Conservation (phyloP, 2,329 filamentous ascomycete species). For the Thermomyces lanuginosus region DNA sequence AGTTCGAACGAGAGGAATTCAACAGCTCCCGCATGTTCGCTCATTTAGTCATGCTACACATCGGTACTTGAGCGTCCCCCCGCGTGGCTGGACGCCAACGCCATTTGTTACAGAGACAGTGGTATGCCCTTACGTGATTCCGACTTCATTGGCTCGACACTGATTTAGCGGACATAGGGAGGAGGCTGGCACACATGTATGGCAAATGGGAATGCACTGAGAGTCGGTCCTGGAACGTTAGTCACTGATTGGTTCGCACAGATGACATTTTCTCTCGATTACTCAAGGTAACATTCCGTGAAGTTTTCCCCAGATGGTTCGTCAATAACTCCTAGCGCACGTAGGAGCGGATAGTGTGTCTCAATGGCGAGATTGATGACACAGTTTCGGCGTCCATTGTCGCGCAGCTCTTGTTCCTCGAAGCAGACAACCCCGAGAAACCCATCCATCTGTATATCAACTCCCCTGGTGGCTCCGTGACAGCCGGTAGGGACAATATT, state of each 20-base stretch:
- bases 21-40: slow-evolving; percentile 8
- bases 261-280: slow-evolving; percentile 73
- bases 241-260: slow-evolving; percentile 16
- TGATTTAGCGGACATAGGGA: too few species aligned
- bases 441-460: slow-evolving; percentile 98
- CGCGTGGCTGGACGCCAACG: slow-evolving; percentile 34
- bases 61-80: slow-evolving; percentile 17
- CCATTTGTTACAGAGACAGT: slow-evolving; percentile 40
- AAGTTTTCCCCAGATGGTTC: too few species aligned
- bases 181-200: slow-evolving; percentile 64
- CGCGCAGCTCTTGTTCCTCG: slow-evolving; percentile 90
- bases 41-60: slow-evolving; percentile 15
- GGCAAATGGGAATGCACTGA: slow-evolving; percentile 16
- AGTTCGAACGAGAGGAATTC: neutral
- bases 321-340: too few species aligned
- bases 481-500: slow-evolving; percentile 48
- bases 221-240: slow-evolving; percentile 4
- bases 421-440: slow-evolving; percentile 88
- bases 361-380: slow-evolving; percentile 85
- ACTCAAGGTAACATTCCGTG: too few species aligned
- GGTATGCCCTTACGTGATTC: slow-evolving; percentile 26
- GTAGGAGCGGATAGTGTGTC: slow-evolving; percentile 80
- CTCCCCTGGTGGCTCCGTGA: slow-evolving; percentile 83
- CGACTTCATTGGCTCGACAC: too few species aligned
- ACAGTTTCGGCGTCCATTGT: slow-evolving; percentile 84